Conservation (phyloP, 2,329 filamentous ascomycete genomes). For the Mollisia scopiformis region DNA sequence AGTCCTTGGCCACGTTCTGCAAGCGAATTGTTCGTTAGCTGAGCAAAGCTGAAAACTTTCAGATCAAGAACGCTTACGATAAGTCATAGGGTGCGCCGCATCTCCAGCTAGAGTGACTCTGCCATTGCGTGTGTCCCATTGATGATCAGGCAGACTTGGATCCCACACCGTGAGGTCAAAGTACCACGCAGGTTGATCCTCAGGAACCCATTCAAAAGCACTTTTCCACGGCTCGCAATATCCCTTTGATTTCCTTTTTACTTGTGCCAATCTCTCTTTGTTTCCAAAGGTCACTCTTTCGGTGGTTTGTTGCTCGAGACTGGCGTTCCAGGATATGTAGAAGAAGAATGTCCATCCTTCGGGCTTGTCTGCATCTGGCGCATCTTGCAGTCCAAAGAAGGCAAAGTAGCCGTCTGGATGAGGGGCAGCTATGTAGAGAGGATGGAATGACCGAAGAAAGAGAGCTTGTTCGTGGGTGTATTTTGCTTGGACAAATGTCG, state of each 20-base stretch:
- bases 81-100: slow-evolving; percentile 41
- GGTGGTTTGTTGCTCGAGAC: slow-evolving; percentile 42
- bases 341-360: slow-evolving; percentile 49
- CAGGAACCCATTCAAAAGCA: slow-evolving; percentile 39
- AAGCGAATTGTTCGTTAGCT: slow-evolving; percentile 7
- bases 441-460: slow-evolving; percentile 46
- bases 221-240: slow-evolving; percentile 50
- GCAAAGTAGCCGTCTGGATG: slow-evolving; percentile 48
- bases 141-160: slow-evolving; percentile 34
- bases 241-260: slow-evolving; percentile 40
- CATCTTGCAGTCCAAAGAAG: slow-evolving; percentile 50
- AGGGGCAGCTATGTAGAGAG: slow-evolving; percentile 44
- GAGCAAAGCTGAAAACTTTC: background rate
- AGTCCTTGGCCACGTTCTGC: slow-evolving; percentile 53
- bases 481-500: slow-evolving; percentile 47
- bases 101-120: slow-evolving; percentile 39
- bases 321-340: slow-evolving; percentile 49
- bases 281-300: slow-evolving; percentile 39
- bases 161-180: slow-evolving; percentile 37
- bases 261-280: slow-evolving; percentile 42
- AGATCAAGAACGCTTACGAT: slow-evolving; percentile 31
- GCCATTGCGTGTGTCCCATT: slow-evolving; percentile 38
- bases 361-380: slow-evolving; percentile 39
- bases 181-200: slow-evolving; percentile 37
- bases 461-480: slow-evolving; percentile 47